Conservation (phyloP, 306 rosid genomes). For the Hippophae gyantsensis region DNA sequence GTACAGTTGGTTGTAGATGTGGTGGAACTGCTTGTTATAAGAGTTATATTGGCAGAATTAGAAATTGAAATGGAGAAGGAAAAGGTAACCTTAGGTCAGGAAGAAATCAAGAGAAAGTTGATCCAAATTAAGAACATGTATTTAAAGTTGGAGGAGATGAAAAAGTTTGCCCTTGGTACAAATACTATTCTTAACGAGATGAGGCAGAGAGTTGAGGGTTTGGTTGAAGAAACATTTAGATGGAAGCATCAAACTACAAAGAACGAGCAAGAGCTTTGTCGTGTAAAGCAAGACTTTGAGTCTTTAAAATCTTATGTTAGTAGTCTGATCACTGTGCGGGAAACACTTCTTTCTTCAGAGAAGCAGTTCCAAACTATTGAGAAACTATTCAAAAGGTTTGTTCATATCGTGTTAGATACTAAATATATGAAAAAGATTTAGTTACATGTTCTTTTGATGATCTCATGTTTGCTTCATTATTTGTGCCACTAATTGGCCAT, state of each 20-base stretch:
- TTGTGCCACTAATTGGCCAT: too few species aligned
- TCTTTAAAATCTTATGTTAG: slow-evolving; percentile 79
- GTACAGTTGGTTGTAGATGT: slow-evolving; percentile 71
- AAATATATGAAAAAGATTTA: not conserved
- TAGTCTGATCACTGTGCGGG: slow-evolving; percentile 72
- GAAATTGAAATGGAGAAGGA: slow-evolving; percentile 67
- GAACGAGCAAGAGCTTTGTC: slow-evolving; percentile 73
- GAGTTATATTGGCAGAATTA: slow-evolving; percentile 68
- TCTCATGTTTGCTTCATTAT: too few species aligned
- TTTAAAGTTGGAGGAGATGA: slow-evolving; percentile 73
- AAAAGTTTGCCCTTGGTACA: slow-evolving; percentile 54
- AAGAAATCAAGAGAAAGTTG: slow-evolving; percentile 59
- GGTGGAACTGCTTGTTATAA: slow-evolving; percentile 72
- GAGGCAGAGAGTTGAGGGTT: slow-evolving; percentile 76
- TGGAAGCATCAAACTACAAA: slow-evolving; percentile 73
- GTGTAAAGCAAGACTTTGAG: slow-evolving; percentile 69
- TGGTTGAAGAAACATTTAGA: slow-evolving; percentile 73
- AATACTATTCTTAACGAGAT: slow-evolving; percentile 56
- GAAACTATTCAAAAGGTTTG: slow-evolving; percentile 73
- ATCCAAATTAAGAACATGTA: slow-evolving; percentile 66
- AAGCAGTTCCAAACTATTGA: slow-evolving; percentile 82
- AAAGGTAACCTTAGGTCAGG: slow-evolving; percentile 54
- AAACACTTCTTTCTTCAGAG: slow-evolving; percentile 76
- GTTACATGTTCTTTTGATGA: too few species aligned
- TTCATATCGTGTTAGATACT: slow-evolving; percentile 9